Evolutionary conservation across 1,284 basidiomycete genomes (phyloP), one percentile per base, ranked within the genome.

Genomic region (Tilletia caries): DNA sequence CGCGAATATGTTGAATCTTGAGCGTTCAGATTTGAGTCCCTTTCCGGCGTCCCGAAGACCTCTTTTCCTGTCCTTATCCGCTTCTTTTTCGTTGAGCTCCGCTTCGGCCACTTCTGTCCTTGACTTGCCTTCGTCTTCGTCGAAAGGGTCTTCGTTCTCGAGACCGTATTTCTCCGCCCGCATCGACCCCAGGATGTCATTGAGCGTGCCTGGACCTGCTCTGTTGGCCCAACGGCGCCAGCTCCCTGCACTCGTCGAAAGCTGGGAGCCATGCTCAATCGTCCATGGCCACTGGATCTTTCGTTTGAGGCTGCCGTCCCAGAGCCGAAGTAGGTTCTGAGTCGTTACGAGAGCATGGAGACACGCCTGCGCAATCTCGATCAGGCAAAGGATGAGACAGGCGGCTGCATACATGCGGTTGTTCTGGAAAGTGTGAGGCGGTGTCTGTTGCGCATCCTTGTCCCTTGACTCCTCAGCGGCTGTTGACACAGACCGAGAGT

Each of bases 361-460:
- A 10, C 72, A 68, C 8, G 76, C 70, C 29, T 72, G 34, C 3
- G 78, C 76, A 3, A 82, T 68, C 37, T 81, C 77, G 32, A 79
- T 67, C 25, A 82, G 60, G 5, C 75, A 75, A 10, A 80, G 64
- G 66, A 77, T 74, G 32, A 79, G 72, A 29, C 76, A 74, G 0
- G 77, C 73, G 3, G 75, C 69, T 13, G 69, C 71, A 60, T 77
- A 80, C 29, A 77, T 58, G 13, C 78, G 76, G 62, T 67, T 67
- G 58, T 50, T 50, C 13, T n/a, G 20, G 20, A 25, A 13, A 8
- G 48, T 20, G 20, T 20, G 48, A n/a, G 48, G 20, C 20, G 54
- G 54, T 32, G n/a, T 41, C 15, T 10, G 37, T 15, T 41, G 37
- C 8, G 37, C 37, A 6, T 41, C 10, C 15, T 41, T 15, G 10